phyloP scores from a whole-genome alignment of 306 rosid genomes.

The Vigna trinervia region DNA sequence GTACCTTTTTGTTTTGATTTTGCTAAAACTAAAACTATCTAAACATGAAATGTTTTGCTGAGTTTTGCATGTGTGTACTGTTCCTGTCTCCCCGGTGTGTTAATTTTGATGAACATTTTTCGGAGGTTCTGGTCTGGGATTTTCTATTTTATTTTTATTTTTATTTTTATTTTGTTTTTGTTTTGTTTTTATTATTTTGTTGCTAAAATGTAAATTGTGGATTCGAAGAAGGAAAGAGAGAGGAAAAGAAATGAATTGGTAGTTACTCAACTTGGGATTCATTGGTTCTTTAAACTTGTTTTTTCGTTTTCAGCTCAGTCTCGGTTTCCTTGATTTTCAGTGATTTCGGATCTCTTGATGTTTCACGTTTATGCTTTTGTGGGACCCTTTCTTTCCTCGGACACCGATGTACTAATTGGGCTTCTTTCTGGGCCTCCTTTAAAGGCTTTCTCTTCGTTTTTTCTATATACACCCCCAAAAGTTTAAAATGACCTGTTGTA shows the following conservation, averaged over 20 bases:
- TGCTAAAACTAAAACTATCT: not conserved
- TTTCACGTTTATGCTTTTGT: slow-evolving; percentile 36
- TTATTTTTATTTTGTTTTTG: not conserved
- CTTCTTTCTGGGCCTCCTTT: not conserved
- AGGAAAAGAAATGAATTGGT: not conserved
- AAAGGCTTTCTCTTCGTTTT: too few relatives aligned
- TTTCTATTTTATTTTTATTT: slow-evolving; percentile 9
- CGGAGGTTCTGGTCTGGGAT: slow-evolving; percentile 41
- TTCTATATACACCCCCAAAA: too few relatives aligned
- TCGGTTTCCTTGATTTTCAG: slow-evolving; percentile 45
- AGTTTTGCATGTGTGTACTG: slow-evolving; percentile 25
- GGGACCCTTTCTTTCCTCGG: slow-evolving; percentile 32
- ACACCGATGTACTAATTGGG: slow-evolving; percentile 15
- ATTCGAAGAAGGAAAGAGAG: not conserved
- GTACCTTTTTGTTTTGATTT: not conserved
- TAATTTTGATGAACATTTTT: slow-evolving; percentile 53
- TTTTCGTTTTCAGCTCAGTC: not conserved
- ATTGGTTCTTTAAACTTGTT: slow-evolving; percentile 29
- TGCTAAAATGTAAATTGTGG: slow-evolving; percentile 14
- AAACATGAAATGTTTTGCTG: slow-evolving; percentile 10
- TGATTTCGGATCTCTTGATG: slow-evolving; percentile 33
- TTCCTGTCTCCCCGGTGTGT: slow-evolving; percentile 23
- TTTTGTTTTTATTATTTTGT: not conserved
- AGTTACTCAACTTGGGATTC: slow-evolving; percentile 36
- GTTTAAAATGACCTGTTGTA: too few relatives aligned